phyloP scores from a whole-genome alignment of 208 protist species.

The Strigomonas oncopelti region DNA sequence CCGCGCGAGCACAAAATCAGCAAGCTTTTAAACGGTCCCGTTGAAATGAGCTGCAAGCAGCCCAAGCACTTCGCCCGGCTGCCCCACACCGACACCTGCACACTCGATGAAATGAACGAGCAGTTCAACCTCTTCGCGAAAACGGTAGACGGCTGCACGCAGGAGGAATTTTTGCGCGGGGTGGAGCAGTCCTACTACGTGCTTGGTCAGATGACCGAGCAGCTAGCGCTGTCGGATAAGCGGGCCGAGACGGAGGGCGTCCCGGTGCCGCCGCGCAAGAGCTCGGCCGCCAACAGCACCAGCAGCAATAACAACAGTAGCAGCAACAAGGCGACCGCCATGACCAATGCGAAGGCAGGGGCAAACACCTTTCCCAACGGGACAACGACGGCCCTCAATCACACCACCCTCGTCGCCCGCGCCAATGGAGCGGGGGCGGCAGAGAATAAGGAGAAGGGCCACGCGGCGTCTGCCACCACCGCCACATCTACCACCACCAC shows the following conservation, averaged over 20 bases:
- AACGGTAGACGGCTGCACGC: constrained; percentile 38
- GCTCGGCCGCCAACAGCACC: not conserved
- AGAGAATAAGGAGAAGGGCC: not conserved
- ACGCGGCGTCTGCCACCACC: not conserved
- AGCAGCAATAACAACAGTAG: too few species aligned
- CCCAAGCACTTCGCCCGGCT: not conserved
- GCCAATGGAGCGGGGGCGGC: not conserved
- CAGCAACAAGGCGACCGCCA: too few species aligned
- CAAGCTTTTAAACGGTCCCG: too few species aligned
- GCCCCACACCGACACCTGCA: not conserved
- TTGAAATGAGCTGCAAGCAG: too few species aligned
- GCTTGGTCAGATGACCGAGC: constrained; percentile 37
- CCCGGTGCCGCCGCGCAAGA: constrained; percentile 12
- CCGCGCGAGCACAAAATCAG: too few species aligned
- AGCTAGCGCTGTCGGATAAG: constrained; percentile 7
- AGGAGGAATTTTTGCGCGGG: constrained; percentile 59
- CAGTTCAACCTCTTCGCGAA: constrained; percentile 48
- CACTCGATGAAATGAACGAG: not conserved
- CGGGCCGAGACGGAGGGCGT: constrained; percentile 15
- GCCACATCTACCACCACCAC: not conserved
- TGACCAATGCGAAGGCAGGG: not conserved
- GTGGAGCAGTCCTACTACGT: constrained; percentile 70
- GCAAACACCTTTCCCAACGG: not conserved
- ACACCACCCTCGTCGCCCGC: not conserved
- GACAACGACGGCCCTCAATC: not conserved